phyloP scores from a whole-genome alignment of 192 early-diverging fungal species.

The Podila epicladia region DNA sequence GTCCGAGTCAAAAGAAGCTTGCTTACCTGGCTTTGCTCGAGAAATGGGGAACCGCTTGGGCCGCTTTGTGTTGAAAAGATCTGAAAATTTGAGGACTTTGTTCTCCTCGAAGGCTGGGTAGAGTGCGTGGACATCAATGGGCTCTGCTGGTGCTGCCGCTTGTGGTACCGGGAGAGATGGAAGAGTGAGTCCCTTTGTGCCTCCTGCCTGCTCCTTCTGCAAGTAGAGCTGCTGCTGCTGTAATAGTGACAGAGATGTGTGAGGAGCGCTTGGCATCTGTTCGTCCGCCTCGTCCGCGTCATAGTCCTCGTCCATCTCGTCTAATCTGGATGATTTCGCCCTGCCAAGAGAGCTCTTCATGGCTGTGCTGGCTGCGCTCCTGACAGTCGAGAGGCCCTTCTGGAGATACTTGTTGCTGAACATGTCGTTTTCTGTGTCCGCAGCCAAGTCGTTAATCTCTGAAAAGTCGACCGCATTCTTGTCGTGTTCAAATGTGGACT shows the following conservation, averaged over 20 bases:
- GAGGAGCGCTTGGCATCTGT: too few species aligned
- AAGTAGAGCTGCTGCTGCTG: slow-evolving; percentile 30
- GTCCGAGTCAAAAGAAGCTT: not conserved
- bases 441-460: slow-evolving; percentile 82
- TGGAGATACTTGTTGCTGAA: slow-evolving; percentile 58
- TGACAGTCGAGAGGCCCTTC: slow-evolving; percentile 50
- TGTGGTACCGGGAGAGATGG: not conserved
- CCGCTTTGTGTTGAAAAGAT: slow-evolving; percentile 64
- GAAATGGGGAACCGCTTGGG: slow-evolving; percentile 49
- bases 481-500: slow-evolving; percentile 61
- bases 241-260: slow-evolving; percentile 7
- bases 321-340: slow-evolving; percentile 54
- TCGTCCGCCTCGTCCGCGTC: slow-evolving; percentile 42
- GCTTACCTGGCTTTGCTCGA: slow-evolving; percentile 47
- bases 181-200: slow-evolving; percentile 5
- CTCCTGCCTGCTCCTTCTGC: slow-evolving; percentile 1
- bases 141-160: slow-evolving; percentile 9
- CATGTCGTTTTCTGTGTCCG: slow-evolving; percentile 64
- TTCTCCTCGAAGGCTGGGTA: slow-evolving; percentile 72
- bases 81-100: slow-evolving; percentile 70
- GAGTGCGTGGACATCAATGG: slow-evolving; percentile 56
- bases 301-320: slow-evolving; percentile 67
- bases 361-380: slow-evolving; percentile 29
- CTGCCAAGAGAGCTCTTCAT: slow-evolving; percentile 29
- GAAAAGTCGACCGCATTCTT: slow-evolving; percentile 86